These are phyloP conservation scores for Aspergillus avenaceus DNA, from an alignment of 495 filamentous ascomycete genomes.

Conservation along the genomic window DNA sequence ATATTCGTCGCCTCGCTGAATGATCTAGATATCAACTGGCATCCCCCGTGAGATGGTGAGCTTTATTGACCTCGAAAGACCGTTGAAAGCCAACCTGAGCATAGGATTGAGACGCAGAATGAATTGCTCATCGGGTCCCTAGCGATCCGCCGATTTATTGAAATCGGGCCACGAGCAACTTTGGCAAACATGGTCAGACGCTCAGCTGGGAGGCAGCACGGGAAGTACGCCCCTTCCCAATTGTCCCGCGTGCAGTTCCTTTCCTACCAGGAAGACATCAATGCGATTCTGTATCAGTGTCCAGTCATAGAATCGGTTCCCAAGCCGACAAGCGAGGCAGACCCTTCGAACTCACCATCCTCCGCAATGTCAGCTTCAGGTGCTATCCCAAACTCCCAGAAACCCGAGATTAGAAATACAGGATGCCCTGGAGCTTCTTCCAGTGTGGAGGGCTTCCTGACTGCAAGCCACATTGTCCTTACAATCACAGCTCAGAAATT, in stretches of 20 bases:
- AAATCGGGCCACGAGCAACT: constrained; percentile 94
- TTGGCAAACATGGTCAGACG: constrained; percentile 95
- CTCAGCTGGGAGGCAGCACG: constrained; percentile 89
- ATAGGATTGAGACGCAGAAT: constrained; percentile 92
- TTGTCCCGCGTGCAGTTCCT: constrained; percentile 11
- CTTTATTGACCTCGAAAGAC: background rate
- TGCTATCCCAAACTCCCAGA: background rate
- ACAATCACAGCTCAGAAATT: constrained; percentile 22
- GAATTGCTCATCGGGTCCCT: constrained; percentile 43
- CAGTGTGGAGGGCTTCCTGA: constrained; percentile 8
- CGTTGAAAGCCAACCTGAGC: background rate
- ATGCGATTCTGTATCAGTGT: constrained; percentile 13
- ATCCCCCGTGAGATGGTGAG: constrained; percentile 82
- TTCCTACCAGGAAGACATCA: constrained; percentile 12
- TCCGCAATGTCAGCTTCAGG: background rate
- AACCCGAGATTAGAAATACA: too few relatives aligned
- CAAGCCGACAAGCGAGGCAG: background rate
- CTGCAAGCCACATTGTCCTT: constrained; percentile 15
- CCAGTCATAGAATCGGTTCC: background rate
- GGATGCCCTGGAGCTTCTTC: background rate
- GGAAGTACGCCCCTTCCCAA: constrained; percentile 59
- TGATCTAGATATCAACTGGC: constrained; percentile 78
- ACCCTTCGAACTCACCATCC: background rate
- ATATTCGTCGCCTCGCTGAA: constrained; percentile 1
- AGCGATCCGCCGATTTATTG: constrained; percentile 90